Evolutionary conservation across 495 filamentous ascomycete species (phyloP).

Genomic region (Sordaria brevicollis): DNA sequence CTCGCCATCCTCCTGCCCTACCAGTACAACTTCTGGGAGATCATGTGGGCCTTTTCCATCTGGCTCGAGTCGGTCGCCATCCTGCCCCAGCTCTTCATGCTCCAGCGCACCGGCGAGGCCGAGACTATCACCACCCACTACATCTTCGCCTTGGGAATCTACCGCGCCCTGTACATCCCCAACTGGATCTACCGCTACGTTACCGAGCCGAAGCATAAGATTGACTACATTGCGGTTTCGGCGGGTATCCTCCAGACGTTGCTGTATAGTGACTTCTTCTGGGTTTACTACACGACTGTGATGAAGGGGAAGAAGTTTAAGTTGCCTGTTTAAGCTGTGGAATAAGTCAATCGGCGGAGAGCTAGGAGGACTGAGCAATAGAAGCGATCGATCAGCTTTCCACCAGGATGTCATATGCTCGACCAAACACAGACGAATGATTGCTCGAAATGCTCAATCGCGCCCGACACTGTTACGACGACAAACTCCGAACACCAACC

Average conservation of each 20-base stretch:
- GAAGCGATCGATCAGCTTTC: neutral
- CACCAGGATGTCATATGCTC: neutral
- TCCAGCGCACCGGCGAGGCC: conserved; percentile 93
- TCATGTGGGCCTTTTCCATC: conserved; percentile 93
- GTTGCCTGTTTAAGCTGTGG: conserved; percentile 54
- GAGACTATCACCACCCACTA: conserved; percentile 98
- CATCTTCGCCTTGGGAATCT: conserved; percentile 86
- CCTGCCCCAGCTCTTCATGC: conserved; percentile 93
- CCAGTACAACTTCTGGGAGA: conserved; percentile 60
- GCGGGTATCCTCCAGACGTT: conserved; percentile 89
- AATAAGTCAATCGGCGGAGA: neutral
- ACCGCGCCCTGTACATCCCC: conserved; percentile 91
- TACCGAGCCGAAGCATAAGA: conserved; percentile 51
- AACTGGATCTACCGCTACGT: conserved; percentile 94
- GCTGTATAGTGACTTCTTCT: conserved; percentile 98
- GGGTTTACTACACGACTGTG: conserved; percentile 95
- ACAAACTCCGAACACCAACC: neutral
- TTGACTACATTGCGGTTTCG: conserved; percentile 72
- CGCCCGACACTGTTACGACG: neutral
- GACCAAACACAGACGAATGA: neutral
- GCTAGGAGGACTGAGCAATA: neutral
- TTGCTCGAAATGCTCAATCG: neutral
- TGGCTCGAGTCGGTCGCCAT: conserved; percentile 97
- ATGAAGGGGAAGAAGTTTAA: conserved; percentile 85
- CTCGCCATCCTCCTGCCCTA: conserved; percentile 79